These are phyloP conservation scores for Metschnikowia anglica DNA, from an alignment of 805 yeast genomes.

Conservation along the genomic window DNA sequence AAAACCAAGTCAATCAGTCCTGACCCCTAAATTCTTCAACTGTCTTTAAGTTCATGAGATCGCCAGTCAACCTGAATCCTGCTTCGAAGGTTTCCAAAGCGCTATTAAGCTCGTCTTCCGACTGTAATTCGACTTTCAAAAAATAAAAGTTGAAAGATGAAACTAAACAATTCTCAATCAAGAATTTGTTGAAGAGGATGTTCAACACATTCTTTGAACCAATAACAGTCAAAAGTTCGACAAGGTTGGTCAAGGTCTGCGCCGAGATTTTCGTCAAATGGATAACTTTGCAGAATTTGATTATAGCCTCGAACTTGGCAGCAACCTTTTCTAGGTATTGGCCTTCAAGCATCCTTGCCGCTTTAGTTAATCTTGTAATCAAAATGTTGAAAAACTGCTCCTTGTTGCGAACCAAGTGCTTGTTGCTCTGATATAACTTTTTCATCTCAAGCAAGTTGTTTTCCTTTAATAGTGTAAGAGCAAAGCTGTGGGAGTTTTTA, in stretches of 20 bases:
- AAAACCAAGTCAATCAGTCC: background rate
- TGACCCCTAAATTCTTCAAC: conserved; percentile 16
- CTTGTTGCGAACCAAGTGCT: conserved; percentile 14
- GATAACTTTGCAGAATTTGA: conserved; percentile 27
- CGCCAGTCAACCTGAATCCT: conserved; percentile 26
- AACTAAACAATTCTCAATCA: conserved; percentile 18
- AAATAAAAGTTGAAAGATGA: conserved; percentile 32
- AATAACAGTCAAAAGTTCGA: conserved; percentile 27
- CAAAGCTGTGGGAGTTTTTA: conserved; percentile 6
- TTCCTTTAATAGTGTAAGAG: conserved; percentile 13
- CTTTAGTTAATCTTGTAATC: conserved; percentile 18
- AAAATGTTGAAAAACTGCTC: conserved; percentile 12
- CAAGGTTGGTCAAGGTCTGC: conserved; percentile 25
- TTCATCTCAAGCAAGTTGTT: conserved; percentile 19
- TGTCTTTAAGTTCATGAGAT: conserved; percentile 23
- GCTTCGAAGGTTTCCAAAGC: conserved; percentile 26
- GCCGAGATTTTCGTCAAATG: conserved; percentile 22
- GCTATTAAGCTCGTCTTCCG: conserved; percentile 20
- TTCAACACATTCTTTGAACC: conserved; percentile 26
- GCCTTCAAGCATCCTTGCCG: conserved; percentile 14
- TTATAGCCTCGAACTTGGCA: conserved; percentile 24
- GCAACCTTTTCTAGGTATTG: background rate
- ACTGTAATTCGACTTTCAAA: conserved; percentile 26
- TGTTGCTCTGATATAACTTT: conserved; percentile 12
- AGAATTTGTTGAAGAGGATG: conserved; percentile 29